These are phyloP conservation scores for Mrakia blollopis DNA, from an alignment of 768 basidiomycete genomes.

Conservation along the genomic window DNA sequence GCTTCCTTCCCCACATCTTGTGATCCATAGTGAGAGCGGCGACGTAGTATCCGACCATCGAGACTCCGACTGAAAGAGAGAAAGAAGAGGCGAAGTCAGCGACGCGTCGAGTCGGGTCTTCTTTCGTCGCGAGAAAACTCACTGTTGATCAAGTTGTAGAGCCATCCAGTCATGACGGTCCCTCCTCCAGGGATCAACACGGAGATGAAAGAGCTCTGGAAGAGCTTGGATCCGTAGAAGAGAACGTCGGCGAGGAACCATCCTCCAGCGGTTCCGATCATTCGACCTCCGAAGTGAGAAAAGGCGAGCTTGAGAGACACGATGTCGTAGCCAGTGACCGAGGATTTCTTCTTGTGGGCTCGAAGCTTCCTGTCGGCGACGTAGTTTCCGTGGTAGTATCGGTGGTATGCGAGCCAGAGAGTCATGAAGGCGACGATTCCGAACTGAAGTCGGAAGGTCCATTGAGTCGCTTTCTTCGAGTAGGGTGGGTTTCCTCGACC, in stretches of 20 bases:
- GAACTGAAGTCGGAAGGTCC: conserved; percentile 48
- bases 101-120: not conserved
- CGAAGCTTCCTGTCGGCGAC: conserved; percentile 37
- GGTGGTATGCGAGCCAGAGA: conserved; percentile 49
- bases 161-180: conserved; percentile 45
- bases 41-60: conserved; percentile 47
- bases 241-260: conserved; percentile 48
- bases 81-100: not conserved
- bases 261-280: conserved; percentile 41
- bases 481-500: conserved; percentile 36
- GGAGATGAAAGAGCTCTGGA: conserved; percentile 45
- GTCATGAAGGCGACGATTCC: conserved; percentile 47
- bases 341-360: conserved; percentile 41
- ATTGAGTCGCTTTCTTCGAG: conserved; percentile 42
- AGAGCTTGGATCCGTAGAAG: conserved; percentile 41
- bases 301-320: conserved; percentile 44
- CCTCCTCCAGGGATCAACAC: conserved; percentile 44
- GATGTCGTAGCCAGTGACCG: conserved; percentile 47
- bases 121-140: not conserved
- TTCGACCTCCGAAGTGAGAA: conserved; percentile 44
- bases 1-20: conserved; percentile 45
- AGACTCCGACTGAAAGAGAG: conserved; percentile 39
- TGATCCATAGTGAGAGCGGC: conserved; percentile 47
- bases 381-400: conserved; percentile 46
- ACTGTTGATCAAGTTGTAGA: conserved; percentile 45